Base-by-base conservation (phyloP, 1,139 yeast genomes). In the Saccharomyces pastorianus region DNA sequence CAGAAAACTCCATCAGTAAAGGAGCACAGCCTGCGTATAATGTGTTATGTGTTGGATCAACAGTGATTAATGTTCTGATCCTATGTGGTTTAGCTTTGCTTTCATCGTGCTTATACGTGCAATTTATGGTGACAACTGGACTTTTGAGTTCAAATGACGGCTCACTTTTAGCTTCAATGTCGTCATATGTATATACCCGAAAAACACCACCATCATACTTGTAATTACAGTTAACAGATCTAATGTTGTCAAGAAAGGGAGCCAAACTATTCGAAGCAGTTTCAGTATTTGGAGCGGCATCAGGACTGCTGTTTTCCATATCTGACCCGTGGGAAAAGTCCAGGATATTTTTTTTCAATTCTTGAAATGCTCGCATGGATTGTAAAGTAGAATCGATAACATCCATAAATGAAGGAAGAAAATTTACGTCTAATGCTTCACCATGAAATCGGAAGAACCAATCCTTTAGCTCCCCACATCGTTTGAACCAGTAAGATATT, bases 21-120 rank as follows among this genome's bases (percentile, higher is more conserved):
- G 96, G 96, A 25, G 90, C 89, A 69, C 96, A 88, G 1, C 82
- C 74, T 0, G 96, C 81, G 56, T 80, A 79, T 4, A 93, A 65
- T 0, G 77, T 77, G 65, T 93, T 93, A 53, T 81, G 82, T 0
- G 96, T 87, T 0, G 89, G 78, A 13, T 63, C 65, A 27, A 69
- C 65, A 23, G 56, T 58, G 6, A 66, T 58, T 9, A 63, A 51
- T 7, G 64, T 60, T 52, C 70, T 61, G 11, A 69, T 53, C 60
- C 62, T 58, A 55, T 69, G 71, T 0, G 61, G 61, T 53, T 62
- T 61, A 9, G 50, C 73, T 47, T 70, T 72, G 1, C 59, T 50
- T 1, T 67, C 66, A 6, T 64, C 56, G 28, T 65, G 65, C 48
- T 69, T 66, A 59, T 82, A 82, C 47, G 75, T 78, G 0, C 79